Percentiles rank a stretch among this genome's conserved stretches.
Evolutionary conservation across 257 asterid genomes (phyloP).

Genomic region (Solanum etuberosum): DNA sequence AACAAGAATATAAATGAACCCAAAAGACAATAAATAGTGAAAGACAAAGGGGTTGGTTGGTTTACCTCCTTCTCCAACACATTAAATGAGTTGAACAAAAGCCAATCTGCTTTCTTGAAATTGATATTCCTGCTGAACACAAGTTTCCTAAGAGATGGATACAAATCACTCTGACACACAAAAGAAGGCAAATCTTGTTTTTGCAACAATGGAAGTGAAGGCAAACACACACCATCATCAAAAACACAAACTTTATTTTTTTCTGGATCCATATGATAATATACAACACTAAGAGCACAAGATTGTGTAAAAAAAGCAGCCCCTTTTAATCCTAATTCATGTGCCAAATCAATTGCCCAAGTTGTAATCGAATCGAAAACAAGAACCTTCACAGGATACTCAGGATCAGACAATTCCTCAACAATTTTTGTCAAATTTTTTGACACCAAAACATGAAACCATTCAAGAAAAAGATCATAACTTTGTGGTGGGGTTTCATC

Average conservation of each 20-base stretch:
- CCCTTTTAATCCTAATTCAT: conserved; percentile 11
- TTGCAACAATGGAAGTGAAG: conserved; percentile 25
- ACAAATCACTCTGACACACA: conserved; percentile 1
- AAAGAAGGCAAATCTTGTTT: conserved; percentile 30
- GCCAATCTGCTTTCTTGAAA: conserved; percentile 48
- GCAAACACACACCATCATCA: conserved; percentile 15
- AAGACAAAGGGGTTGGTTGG: background rate
- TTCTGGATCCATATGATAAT: conserved; percentile 27
- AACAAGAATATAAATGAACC: background rate
- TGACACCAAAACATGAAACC: background rate
- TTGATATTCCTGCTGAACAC: conserved; percentile 4
- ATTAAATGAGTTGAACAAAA: conserved; percentile 51
- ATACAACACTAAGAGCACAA: conserved; percentile 18
- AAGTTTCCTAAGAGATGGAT: conserved; percentile 1
- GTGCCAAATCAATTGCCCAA: conserved; percentile 9
- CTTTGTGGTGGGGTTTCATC: conserved; percentile 1
- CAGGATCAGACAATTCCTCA: background rate
- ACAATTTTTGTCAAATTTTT: conserved; percentile 10
- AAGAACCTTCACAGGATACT: conserved; percentile 1
- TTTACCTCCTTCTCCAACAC: conserved; percentile 31
- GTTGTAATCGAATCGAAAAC: conserved; percentile 18
- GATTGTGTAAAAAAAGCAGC: conserved; percentile 37
- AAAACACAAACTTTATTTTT: background rate
- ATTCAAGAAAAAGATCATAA: background rate
- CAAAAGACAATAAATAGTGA: background rate